A percentile compares a stretch with the other conserved stretches of the same genome.
phyloP scores from a whole-genome alignment of 768 basidiomycete genomes.

The Guyanaporus albipodus region DNA sequence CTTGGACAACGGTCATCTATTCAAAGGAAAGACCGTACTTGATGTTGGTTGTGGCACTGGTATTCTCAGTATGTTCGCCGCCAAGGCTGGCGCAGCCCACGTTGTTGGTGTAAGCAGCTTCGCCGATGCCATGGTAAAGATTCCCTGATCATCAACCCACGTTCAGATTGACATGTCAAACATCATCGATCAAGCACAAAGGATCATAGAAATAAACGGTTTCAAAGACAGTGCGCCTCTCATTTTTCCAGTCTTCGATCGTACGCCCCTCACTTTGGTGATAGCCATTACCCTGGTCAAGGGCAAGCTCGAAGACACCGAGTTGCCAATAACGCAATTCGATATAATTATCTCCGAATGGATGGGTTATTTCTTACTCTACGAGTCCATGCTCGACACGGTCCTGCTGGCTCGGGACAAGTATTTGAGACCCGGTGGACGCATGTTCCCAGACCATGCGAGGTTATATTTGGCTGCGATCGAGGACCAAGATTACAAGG shows the following conservation, averaged over 20 bases:
- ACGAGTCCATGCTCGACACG: conserved; percentile 99
- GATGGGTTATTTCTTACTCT: conserved; percentile 99
- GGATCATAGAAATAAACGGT: conserved; percentile 94
- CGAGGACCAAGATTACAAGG: conserved; percentile 99
- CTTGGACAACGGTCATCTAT: conserved; percentile 89
- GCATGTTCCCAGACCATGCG: conserved; percentile 95
- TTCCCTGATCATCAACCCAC: conserved; percentile 12
- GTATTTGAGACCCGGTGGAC: conserved; percentile 86
- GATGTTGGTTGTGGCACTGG: conserved; percentile 99
- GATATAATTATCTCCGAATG: conserved; percentile 99
- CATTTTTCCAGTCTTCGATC: background rate
- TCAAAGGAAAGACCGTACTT: conserved; percentile 94
- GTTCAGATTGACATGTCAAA: conserved; percentile 98
- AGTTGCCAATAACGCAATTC: conserved; percentile 84
- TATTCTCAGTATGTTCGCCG: conserved; percentile 97
- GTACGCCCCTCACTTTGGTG: conserved; percentile 5
- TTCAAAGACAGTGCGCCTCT: conserved; percentile 82
- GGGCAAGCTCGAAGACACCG: conserved; percentile 93
- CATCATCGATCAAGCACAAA: conserved; percentile 98
- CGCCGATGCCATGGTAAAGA: conserved; percentile 1
- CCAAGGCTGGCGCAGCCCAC: conserved; percentile 89
- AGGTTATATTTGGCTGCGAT: conserved; percentile 93
- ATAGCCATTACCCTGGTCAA: conserved; percentile 93
- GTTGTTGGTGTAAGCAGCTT: conserved; percentile 77
- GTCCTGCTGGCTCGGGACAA: conserved; percentile 95